These are phyloP conservation scores for Ceriops tagal DNA, from an alignment of 345 rosid species.

Conservation along the genomic window DNA sequence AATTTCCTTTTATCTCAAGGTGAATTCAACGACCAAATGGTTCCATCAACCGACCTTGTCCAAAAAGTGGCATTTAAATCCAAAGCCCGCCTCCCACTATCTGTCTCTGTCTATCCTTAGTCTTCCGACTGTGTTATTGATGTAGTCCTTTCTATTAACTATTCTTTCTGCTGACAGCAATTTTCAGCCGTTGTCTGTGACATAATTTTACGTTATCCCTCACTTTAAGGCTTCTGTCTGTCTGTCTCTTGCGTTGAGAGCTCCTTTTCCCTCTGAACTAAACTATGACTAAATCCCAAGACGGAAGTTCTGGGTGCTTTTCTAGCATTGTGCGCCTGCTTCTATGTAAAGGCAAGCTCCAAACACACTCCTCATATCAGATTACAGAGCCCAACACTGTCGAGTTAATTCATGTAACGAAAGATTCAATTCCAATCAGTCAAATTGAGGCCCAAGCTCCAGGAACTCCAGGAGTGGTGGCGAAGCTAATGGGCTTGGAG, in stretches of 20 bases:
- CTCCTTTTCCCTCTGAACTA: too few relatives aligned
- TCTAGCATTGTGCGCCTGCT: constrained; percentile 50
- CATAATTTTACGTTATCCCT: background rate
- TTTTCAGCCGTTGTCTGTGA: constrained; percentile 1
- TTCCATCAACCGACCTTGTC: constrained; percentile 12
- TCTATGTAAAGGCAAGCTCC: constrained; percentile 63
- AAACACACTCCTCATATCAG: constrained; percentile 61
- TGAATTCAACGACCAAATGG: constrained; percentile 39
- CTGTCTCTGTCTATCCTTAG: background rate
- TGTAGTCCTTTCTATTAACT: background rate
- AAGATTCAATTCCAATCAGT: background rate
- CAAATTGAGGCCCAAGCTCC: constrained; percentile 18
- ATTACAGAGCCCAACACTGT: constrained; percentile 22
- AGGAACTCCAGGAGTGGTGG: constrained; percentile 58
- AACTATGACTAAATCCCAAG: constrained; percentile 33
- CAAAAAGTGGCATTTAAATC: constrained; percentile 19
- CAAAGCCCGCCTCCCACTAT: constrained; percentile 24
- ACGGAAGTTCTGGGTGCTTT: constrained; percentile 58
- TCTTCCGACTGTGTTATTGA: background rate
- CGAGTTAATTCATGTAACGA: constrained; percentile 22
- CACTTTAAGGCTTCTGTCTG: background rate
- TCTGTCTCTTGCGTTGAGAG: background rate
- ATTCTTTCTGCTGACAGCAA: background rate
- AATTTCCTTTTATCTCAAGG: constrained; percentile 14
- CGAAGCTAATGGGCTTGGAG: constrained; percentile 84